Base-by-base conservation (phyloP, 2,329 filamentous ascomycete genomes). In the Colletotrichum euphorbiae region DNA sequence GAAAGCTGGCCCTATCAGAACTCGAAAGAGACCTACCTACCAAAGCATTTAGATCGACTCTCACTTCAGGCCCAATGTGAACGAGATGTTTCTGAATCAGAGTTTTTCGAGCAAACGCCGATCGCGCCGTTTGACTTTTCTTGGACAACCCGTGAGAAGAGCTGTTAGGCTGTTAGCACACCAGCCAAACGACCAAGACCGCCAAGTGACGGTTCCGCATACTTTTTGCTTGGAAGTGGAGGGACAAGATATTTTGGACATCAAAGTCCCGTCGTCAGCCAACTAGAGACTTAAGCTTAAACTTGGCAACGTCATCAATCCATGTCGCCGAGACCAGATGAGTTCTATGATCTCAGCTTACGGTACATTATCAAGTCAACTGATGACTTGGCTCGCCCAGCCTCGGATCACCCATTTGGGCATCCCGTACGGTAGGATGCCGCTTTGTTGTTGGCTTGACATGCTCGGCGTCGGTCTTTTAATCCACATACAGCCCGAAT, bases 251-350 rank as follows among this genome's bases (percentile, higher is more conserved):
- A 42, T 56, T 40, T 40, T 65, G 61, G 65, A 42, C 40, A 54
- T 60, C n/a, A 21, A 6, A 12, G 36, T 31, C 24, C 55, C 42
- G n/a, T 21, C 48, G n/a, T 15, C 50, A 51, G 62, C 66, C 66
- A 60, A 69, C 61, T 50, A 40, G 61, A 55, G 48, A 69, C 50
- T 55, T 69, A 69, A 66, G 66, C 66, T 66, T 66, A 69, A 69
- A 69, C 66, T 69, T 69, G 66, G 66, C 55, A 69, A 69, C 66
- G 66, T 69, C 66, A 69, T 66, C 2, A 38, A 55, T 13, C 66
- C 66, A 60, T 69, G 66, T 28, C 61, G 66, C 66, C 66, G 61
- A 69, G 66, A 66, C 38, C 28, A 36, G 60, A 66, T 45, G 62
- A 58, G 66, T 65, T 59, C 48, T 7, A 9, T 33, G 42, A 46